Evolutionary conservation across 1,139 yeast species (phyloP).

Genomic region (Pichia norvegensis): DNA sequence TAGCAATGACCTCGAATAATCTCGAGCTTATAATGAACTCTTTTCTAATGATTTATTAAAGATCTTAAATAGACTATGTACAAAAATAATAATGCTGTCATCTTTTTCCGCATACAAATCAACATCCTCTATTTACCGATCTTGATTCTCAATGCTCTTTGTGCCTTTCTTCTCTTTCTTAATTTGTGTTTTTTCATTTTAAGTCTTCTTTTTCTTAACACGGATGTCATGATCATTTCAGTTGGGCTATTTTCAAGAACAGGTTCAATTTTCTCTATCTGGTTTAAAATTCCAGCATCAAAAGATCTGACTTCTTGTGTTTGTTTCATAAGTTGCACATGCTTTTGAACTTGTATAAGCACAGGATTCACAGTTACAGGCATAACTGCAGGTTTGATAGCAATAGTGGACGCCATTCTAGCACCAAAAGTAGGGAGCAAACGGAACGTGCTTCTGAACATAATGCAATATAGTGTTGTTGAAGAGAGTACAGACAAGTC

Average conservation of each 20-base stretch:
- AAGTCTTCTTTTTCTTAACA: slow-evolving; percentile 51
- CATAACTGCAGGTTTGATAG: slow-evolving; percentile 5
- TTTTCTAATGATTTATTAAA: neutral
- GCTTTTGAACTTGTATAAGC: neutral
- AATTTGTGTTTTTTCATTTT: slow-evolving; percentile 60
- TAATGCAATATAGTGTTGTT: neutral
- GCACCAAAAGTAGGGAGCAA: slow-evolving; percentile 9
- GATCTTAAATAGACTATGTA: slow-evolving; percentile 2
- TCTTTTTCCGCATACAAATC: neutral
- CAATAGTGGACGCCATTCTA: slow-evolving; percentile 17
- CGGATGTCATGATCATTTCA: slow-evolving; percentile 41
- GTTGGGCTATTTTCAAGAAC: slow-evolving; percentile 11
- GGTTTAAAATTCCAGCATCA: neutral
- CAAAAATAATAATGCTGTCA: slow-evolving; percentile 1
- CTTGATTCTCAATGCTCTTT: slow-evolving; percentile 51
- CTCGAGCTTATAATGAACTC: neutral
- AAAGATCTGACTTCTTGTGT: neutral
- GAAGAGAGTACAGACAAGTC: neutral
- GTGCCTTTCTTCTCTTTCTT: slow-evolving; percentile 58
- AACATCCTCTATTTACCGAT: slow-evolving; percentile 35
- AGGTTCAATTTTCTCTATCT: slow-evolving; percentile 11
- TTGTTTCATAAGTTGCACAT: neutral
- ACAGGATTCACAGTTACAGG: neutral
- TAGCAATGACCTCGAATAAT: slow-evolving; percentile 17
- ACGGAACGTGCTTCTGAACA: slow-evolving; percentile 11